Conservation (phyloP, 177 flowering plant genomes). For the Vitis hybrid region DNA sequence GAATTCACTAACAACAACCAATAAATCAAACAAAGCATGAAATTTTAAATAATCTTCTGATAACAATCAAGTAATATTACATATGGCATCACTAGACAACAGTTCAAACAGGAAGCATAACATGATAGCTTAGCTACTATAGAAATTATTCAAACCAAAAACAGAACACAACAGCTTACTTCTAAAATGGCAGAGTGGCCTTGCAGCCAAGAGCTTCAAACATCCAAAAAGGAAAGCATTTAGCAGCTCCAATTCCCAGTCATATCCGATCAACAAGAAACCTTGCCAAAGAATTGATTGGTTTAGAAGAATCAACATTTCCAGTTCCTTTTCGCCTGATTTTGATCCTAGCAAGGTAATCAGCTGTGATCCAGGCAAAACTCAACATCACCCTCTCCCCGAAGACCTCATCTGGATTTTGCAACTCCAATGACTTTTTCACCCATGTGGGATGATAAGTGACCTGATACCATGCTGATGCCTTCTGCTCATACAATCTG, state of each 20-base stretch:
- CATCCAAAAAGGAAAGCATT: neutral
- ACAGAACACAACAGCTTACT: neutral
- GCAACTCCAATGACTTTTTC: conserved; percentile 44
- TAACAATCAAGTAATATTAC: neutral
- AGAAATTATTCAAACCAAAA: neutral
- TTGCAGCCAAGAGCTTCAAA: conserved; percentile 31
- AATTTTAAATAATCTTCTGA: neutral
- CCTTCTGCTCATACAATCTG: conserved; percentile 63
- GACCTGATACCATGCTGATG: conserved; percentile 97
- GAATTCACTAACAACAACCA: neutral
- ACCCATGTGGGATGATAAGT: conserved; percentile 82
- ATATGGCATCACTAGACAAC: neutral
- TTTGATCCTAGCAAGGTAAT: conserved; percentile 84
- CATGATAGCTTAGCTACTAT: neutral
- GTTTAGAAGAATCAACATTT: conserved; percentile 40
- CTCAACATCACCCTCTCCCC: conserved; percentile 48
- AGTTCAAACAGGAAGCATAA: neutral
- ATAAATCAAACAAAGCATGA: neutral
- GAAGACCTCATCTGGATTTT: conserved; percentile 30
- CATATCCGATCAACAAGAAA: conserved; percentile 59
- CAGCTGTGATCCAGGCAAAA: conserved; percentile 91
- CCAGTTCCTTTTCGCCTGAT: conserved; percentile 32
- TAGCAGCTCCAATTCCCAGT: conserved; percentile 10
- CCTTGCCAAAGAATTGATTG: conserved; percentile 56
- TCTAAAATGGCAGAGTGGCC: conserved; percentile 74